Conservation (phyloP, 2,329 filamentous ascomycete species). For the Epichloe sp. region DNA sequence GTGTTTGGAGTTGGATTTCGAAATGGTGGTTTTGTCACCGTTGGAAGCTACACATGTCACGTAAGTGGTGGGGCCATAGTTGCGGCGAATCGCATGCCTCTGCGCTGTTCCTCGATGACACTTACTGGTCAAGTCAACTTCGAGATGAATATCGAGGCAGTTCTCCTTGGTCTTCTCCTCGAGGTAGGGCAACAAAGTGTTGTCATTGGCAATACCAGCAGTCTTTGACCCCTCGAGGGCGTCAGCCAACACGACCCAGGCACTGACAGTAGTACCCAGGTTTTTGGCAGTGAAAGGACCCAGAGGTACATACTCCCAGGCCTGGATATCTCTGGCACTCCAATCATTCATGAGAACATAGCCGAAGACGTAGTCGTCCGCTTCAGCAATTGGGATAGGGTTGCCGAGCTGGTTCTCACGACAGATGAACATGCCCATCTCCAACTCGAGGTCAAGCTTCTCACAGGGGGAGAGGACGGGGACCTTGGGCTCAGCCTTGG, state of each 20-base stretch:
- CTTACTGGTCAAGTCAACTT: constrained; percentile 27
- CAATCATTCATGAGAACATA: constrained; percentile 53
- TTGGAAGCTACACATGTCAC: constrained; percentile 12
- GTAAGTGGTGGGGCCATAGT: too few species aligned
- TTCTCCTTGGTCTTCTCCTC: constrained; percentile 36
- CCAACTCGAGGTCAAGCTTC: constrained; percentile 63
- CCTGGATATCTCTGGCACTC: constrained; percentile 49
- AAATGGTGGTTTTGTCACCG: constrained; percentile 20
- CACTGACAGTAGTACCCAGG: constrained; percentile 45
- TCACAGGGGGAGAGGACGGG: constrained; percentile 48
- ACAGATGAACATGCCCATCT: constrained; percentile 64
- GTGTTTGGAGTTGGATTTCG: constrained; percentile 22
- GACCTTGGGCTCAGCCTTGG: constrained; percentile 38
- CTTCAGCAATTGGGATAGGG: constrained; percentile 51
- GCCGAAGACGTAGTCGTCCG: constrained; percentile 60
- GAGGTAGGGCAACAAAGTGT: constrained; percentile 29
- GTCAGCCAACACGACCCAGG: constrained; percentile 50
- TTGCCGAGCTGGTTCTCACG: constrained; percentile 52
- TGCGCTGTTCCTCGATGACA: background rate
- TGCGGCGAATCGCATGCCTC: background rate
- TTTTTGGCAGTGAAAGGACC: constrained; percentile 52
- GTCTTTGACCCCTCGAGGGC: constrained; percentile 29
- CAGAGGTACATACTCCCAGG: constrained; percentile 46
- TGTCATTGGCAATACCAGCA: constrained; percentile 19
- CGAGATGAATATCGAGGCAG: constrained; percentile 23